A percentile compares a stretch with the other conserved stretches of the same genome.
These are phyloP conservation scores for Tetrapisispora arboricola DNA, from an alignment of 805 yeast genomes.

Conservation along the genomic window DNA sequence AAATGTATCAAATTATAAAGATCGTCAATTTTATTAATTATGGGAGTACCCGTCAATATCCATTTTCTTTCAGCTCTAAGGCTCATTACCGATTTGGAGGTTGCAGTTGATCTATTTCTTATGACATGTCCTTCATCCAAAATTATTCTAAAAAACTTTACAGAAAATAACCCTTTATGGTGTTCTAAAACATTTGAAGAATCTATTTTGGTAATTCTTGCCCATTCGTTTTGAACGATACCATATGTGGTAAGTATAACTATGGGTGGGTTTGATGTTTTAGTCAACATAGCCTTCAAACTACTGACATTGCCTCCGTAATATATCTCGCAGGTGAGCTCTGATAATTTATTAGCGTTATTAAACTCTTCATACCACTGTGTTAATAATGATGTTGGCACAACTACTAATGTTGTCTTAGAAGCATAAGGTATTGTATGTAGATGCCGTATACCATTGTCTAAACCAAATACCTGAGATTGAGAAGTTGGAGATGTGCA, in stretches of 20 bases:
- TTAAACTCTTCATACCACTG: slow-evolving; percentile 85
- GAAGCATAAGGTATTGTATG: slow-evolving; percentile 42
- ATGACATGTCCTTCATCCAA: slow-evolving; percentile 89
- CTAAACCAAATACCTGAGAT: background rate
- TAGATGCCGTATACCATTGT: slow-evolving; percentile 3
- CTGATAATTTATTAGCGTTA: slow-evolving; percentile 40
- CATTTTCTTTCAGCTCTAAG: slow-evolving; percentile 60
- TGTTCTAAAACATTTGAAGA: slow-evolving; percentile 14
- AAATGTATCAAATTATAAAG: slow-evolving; percentile 67
- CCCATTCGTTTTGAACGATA: slow-evolving; percentile 68
- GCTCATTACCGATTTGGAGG: slow-evolving; percentile 67
- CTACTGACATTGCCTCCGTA: slow-evolving; percentile 61
- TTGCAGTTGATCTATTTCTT: slow-evolving; percentile 65
- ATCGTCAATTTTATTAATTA: slow-evolving; percentile 81
- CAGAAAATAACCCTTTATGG: slow-evolving; percentile 52
- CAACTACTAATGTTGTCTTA: slow-evolving; percentile 65
- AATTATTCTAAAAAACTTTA: slow-evolving; percentile 64
- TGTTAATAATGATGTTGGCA: slow-evolving; percentile 82
- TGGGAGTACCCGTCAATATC: slow-evolving; percentile 90
- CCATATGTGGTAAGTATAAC: slow-evolving; percentile 83
- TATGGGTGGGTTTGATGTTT: slow-evolving; percentile 42
- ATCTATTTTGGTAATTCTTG: slow-evolving; percentile 30
- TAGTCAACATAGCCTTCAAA: slow-evolving; percentile 37
- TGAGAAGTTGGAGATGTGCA: background rate
- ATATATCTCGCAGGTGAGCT: slow-evolving; percentile 47